Conservation (phyloP, 495 filamentous ascomycete genomes). For the Rhypophila decipiens region DNA sequence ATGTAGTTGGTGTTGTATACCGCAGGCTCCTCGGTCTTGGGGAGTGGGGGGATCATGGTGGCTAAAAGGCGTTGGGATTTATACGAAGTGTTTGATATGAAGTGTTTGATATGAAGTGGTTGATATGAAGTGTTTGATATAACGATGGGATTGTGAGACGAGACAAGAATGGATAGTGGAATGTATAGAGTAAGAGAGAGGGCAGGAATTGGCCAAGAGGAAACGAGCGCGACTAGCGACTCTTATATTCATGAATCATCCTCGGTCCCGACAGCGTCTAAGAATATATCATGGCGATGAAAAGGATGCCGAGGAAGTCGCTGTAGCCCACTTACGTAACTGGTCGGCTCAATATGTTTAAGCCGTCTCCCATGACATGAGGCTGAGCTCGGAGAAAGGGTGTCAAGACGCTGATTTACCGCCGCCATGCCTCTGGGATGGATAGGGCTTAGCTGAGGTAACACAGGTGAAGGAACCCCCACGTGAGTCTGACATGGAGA, state of each 20-base stretch:
- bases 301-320: too few species aligned
- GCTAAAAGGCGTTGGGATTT: neutral
- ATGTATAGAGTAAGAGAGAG: neutral
- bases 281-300: too few species aligned
- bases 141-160: neutral
- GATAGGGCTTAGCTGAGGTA: too few species aligned
- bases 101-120: neutral
- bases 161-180: neutral
- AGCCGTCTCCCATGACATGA: too few species aligned
- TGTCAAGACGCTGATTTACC: too few species aligned
- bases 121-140: neutral
- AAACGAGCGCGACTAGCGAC: neutral
- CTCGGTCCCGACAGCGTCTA: too few species aligned
- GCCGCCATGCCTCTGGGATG: too few species aligned
- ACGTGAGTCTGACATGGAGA: too few species aligned
- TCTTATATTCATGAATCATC: neutral
- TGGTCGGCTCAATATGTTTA: too few species aligned
- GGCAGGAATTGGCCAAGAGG: neutral
- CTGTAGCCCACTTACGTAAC: too few species aligned
- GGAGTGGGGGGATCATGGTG: slow-evolving; percentile 4
- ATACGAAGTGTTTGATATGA: neutral
- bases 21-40: slow-evolving; percentile 3
- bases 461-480: too few species aligned
- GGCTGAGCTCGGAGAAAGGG: too few species aligned
- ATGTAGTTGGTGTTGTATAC: slow-evolving; percentile 5